Base-by-base conservation (phyloP, 139 green algal genomes). In the Ulvella scutata region DNA sequence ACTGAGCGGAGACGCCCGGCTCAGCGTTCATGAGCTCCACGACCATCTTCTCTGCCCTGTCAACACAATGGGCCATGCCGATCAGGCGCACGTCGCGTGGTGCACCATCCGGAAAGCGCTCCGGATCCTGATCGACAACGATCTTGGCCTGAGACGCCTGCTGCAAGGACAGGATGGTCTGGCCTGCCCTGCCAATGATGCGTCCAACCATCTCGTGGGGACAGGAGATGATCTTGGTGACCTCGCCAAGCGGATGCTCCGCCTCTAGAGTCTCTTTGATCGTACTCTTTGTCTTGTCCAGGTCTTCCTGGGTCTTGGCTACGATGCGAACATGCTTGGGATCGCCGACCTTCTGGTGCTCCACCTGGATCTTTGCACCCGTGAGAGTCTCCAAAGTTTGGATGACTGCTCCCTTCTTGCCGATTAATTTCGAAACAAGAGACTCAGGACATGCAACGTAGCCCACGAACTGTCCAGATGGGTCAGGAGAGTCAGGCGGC, bases 161-260 rank as follows among this genome's bases (percentile, higher is more conserved):
- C 88, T 98, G 94, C 83, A 98, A 84, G 21, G 84, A 86, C 44
- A 94, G 86, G 83, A 98, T 98, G n/a, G 94, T 98, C 85, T 98
- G 93, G 2, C 94, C 94, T 4, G 89, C 91, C 3, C 92, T 83
- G 3, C 94, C 94, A 72, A 98, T 98, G 60, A 98, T 90, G 62
- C 94, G 82, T 23, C 94, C 94, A 21, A 98, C 94, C 43, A 96
- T 86, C 43, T 80, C 82, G 0, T 76, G 79, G 0, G 91, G 92
- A 81, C 92, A 97, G 4, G 89, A 81, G 13, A 96, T 36, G 4
- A 59, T 74, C 74, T 77, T 74, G 3, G 43, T 37, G 7, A 72
- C 61, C 38, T 84, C 62, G 51, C 75, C 73, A 2, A 34, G 51
- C 26, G 29, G 62, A 72, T 76, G 39, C 62, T 43, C n/a, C n/a